Evolutionary conservation across 371 early-diverging fungal species (phyloP), one percentile per base, ranked within the genome.

Genomic region (Mortierella sp.): DNA sequence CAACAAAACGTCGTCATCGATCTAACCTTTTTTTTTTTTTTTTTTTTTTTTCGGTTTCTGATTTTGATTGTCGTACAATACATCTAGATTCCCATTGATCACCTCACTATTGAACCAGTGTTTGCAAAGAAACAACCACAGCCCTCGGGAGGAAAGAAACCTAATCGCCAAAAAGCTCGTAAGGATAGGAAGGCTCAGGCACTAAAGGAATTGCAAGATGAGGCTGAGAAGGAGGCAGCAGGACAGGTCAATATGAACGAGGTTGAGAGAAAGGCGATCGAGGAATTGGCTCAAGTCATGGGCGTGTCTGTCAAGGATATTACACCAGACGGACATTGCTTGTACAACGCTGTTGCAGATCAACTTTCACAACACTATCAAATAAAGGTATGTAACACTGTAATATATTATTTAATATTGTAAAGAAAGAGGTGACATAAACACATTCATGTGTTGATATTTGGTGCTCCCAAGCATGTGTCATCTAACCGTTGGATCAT

Each of bases 341-440:
- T 96, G 24, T 97, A 95, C 85, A 95, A 95, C 81, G 94, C 98
- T 9, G 82, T 97, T 74, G 89, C 94, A 2, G 92, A 96, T 84
- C 97, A 97, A 80, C 72, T 96, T 6, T 75, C 66, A 40, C 68
- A 76, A 43, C 84, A 87, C 74, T 88, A 94, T 73, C 74, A 86
- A 24, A 83, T 85, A 53, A 32, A 84, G 63, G 88, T 87, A 28
- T 28, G 28, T 28, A 28, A 28, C 28, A 28, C 28, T 28, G 28
- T 28, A 77, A 45, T 45, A 45, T 16, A 45, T 15, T 11, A 11
- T 15, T 45, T 45, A 15, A 11, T 45, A 4, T 45, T 45, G 11
- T 11, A 11, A 45, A 10, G 15, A 13, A 45, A 11, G 11, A 16
- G 16, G 45, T 2, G 16, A 16, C 11, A 15, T 16, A 45, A 13